These are phyloP conservation scores for Erodium trifolium DNA, from an alignment of 441 rosid species.

Conservation along the genomic window DNA sequence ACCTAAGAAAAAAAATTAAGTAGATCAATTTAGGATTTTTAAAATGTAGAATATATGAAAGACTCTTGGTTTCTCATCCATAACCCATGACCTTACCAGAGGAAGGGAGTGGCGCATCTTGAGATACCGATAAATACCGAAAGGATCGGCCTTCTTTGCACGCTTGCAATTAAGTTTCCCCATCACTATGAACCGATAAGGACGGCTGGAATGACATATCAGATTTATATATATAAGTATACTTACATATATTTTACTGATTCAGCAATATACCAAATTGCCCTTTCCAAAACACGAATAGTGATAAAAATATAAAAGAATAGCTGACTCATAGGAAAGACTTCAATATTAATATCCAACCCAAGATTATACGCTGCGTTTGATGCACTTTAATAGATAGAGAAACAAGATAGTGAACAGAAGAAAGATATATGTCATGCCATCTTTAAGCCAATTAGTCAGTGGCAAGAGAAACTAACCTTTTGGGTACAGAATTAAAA, in stretches of 20 bases:
- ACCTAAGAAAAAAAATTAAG: too few species aligned
- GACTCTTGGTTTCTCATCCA: background rate
- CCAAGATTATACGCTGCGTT: background rate
- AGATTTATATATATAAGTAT: background rate
- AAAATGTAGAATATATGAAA: background rate
- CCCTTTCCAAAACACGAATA: background rate
- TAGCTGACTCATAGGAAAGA: background rate
- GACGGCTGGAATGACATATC: constrained; percentile 21
- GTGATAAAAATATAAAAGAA: background rate
- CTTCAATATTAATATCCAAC: background rate
- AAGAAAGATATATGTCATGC: background rate
- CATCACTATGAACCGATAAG: constrained; percentile 23
- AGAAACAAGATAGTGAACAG: background rate
- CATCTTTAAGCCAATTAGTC: background rate
- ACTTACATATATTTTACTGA: constrained; percentile 1
- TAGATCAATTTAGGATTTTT: too few species aligned
- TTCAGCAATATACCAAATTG: background rate
- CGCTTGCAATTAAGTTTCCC: constrained; percentile 19
- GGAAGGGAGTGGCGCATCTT: constrained; percentile 28
- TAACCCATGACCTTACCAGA: constrained; percentile 22
- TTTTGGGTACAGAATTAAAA: constrained; percentile 31
- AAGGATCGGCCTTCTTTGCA: constrained; percentile 20
- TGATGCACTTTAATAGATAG: background rate
- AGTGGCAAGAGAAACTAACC: constrained; percentile 21
- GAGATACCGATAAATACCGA: constrained; percentile 22